These are phyloP conservation scores for Psidium friedrichsthalianum DNA, from an alignment of 345 rosid genomes.

Conservation along the genomic window DNA sequence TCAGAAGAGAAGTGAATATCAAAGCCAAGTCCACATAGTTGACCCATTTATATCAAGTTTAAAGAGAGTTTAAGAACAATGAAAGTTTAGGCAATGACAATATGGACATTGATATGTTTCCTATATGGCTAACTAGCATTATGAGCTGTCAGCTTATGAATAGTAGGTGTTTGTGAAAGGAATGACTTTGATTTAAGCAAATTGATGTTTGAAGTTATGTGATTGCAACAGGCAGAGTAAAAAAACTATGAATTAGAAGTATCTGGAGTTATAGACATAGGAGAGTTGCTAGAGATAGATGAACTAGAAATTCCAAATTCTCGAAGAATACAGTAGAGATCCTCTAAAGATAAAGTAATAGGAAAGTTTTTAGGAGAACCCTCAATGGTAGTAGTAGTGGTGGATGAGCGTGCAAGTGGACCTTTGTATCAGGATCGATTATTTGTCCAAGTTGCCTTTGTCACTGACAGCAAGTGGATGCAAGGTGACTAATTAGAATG, in stretches of 20 bases:
- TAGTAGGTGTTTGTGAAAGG: too few relatives aligned
- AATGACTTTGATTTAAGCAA: too few relatives aligned
- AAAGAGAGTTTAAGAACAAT: too few relatives aligned
- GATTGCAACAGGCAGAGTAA: too few relatives aligned
- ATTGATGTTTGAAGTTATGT: too few relatives aligned
- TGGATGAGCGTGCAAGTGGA: not conserved
- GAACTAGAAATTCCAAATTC: not conserved
- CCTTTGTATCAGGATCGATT: not conserved
- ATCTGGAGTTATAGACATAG: not conserved
- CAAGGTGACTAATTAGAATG: too few relatives aligned
- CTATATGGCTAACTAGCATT: not conserved
- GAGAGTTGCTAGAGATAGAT: not conserved
- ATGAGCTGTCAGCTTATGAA: too few relatives aligned
- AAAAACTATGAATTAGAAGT: too few relatives aligned
- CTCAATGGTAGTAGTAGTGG: not conserved
- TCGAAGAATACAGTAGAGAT: not conserved
- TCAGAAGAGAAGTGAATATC: not conserved
- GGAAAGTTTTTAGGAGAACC: not conserved
- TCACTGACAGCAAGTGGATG: too few relatives aligned
- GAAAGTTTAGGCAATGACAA: not conserved
- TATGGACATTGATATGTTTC: not conserved
- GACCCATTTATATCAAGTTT: too few relatives aligned
- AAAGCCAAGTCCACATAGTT: not conserved
- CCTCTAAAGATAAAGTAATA: not conserved
- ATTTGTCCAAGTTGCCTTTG: not conserved